Conservation (phyloP, 768 basidiomycete species). For the Boletus insuetus region DNA sequence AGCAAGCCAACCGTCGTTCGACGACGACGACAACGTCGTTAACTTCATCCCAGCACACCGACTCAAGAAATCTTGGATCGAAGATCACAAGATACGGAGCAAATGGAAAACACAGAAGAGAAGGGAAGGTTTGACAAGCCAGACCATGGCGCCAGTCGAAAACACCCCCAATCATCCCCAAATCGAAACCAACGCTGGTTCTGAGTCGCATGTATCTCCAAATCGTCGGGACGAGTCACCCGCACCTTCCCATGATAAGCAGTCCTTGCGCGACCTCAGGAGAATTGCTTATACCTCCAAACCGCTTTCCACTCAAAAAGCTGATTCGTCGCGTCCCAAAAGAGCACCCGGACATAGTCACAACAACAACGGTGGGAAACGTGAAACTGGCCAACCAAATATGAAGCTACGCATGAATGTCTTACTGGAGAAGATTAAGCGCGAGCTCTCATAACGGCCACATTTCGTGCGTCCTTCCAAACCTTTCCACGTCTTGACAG, state of each 20-base stretch:
- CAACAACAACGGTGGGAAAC: conserved; percentile 28
- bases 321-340: conserved; percentile 38
- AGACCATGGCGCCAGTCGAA: conserved; percentile 1
- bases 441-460: conserved; percentile 41
- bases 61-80: conserved; percentile 78
- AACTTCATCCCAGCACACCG: conserved; percentile 56
- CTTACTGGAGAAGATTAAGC: conserved; percentile 83
- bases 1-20: conserved; percentile 4
- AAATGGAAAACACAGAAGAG: conserved; percentile 76
- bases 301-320: conserved; percentile 57
- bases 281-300: conserved; percentile 59
- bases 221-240: conserved; percentile 1
- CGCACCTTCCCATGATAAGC: conserved; percentile 9
- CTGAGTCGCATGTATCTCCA: not conserved
- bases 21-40: not conserved
- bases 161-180: not conserved
- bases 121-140: conserved; percentile 36
- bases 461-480: conserved; percentile 2
- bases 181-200: not conserved
- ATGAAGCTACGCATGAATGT: conserved; percentile 89
- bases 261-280: conserved; percentile 57
- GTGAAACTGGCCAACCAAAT: conserved; percentile 50
- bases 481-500: not conserved
- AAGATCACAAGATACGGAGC: conserved; percentile 70
- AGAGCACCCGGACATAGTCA: conserved; percentile 10